These are phyloP conservation scores for Xanthoceras sorbifolium DNA, from an alignment of 345 rosid genomes.

Conservation along the genomic window DNA sequence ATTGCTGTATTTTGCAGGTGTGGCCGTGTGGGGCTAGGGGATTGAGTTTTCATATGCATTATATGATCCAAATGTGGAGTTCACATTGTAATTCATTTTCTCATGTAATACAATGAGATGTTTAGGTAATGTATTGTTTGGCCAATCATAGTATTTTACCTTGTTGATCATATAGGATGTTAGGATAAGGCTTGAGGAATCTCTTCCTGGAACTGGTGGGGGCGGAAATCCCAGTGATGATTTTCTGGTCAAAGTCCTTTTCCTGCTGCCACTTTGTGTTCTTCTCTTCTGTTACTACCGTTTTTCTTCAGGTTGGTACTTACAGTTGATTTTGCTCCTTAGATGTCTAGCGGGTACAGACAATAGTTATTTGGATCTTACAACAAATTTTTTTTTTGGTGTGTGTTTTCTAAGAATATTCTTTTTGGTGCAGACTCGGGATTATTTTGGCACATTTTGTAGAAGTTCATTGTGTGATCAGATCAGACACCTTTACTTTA, in stretches of 20 bases:
- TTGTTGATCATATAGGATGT: slow-evolving; percentile 45
- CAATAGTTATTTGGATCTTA: slow-evolving; percentile 1
- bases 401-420: neutral
- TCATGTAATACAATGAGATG: neutral
- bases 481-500: slow-evolving; percentile 61
- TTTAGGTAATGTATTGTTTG: neutral
- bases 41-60: neutral
- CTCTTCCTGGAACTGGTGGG: slow-evolving; percentile 92
- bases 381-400: neutral
- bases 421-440: slow-evolving; percentile 50
- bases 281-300: slow-evolving; percentile 49
- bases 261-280: slow-evolving; percentile 65
- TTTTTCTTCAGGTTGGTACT: slow-evolving; percentile 48
- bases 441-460: slow-evolving; percentile 42
- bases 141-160: neutral
- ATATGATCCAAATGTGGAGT: neutral
- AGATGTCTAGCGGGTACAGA: neutral
- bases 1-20: neutral
- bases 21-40: neutral
- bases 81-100: neutral
- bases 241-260: slow-evolving; percentile 63
- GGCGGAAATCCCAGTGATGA: slow-evolving; percentile 76
- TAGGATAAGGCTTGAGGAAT: slow-evolving; percentile 69
- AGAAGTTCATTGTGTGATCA: slow-evolving; percentile 64
- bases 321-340: neutral